A percentile compares a stretch with the other conserved stretches of the same genome.
Conservation (phyloP, 2,329 filamentous ascomycete genomes). For the Nemania diffusa region DNA sequence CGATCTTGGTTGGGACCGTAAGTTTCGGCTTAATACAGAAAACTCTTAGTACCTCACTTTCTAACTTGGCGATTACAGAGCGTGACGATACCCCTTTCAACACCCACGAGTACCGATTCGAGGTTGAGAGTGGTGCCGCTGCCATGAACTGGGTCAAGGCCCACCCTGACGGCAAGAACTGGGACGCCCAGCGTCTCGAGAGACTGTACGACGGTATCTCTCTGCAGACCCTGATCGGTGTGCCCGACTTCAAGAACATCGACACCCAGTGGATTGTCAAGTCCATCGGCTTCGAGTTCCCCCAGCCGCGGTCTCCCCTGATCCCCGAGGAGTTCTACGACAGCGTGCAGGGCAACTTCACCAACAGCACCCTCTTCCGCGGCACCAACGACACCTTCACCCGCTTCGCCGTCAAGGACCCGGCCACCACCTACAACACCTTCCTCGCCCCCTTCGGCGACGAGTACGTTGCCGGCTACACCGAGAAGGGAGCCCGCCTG, state of each 20-base stretch:
- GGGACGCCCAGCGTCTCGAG: slow-evolving; percentile 34
- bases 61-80: slow-evolving; percentile 11
- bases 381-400: slow-evolving; percentile 40
- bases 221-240: slow-evolving; percentile 35
- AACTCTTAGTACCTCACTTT: neutral
- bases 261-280: slow-evolving; percentile 38
- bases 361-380: slow-evolving; percentile 38
- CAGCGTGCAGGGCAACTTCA: slow-evolving; percentile 36
- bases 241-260: slow-evolving; percentile 38
- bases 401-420: slow-evolving; percentile 36
- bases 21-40: neutral
- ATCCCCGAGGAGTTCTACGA: slow-evolving; percentile 35
- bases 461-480: slow-evolving; percentile 35
- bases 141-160: slow-evolving; percentile 35
- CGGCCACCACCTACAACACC: slow-evolving; percentile 36
- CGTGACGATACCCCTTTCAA: slow-evolving; percentile 34
- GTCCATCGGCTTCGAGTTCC: slow-evolving; percentile 38
- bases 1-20: slow-evolving; percentile 39
- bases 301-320: slow-evolving; percentile 33
- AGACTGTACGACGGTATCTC: slow-evolving; percentile 36
- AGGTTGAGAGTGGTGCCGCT: slow-evolving; percentile 35
- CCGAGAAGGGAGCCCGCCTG: slow-evolving; percentile 26
- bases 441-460: slow-evolving; percentile 35
- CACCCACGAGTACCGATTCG: slow-evolving; percentile 36
- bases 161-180: slow-evolving; percentile 31